Evolutionary conservation across 345 rosid genomes (phyloP), one percentile per base, ranked within the genome.

Genomic region (Gossypium stocksii): DNA sequence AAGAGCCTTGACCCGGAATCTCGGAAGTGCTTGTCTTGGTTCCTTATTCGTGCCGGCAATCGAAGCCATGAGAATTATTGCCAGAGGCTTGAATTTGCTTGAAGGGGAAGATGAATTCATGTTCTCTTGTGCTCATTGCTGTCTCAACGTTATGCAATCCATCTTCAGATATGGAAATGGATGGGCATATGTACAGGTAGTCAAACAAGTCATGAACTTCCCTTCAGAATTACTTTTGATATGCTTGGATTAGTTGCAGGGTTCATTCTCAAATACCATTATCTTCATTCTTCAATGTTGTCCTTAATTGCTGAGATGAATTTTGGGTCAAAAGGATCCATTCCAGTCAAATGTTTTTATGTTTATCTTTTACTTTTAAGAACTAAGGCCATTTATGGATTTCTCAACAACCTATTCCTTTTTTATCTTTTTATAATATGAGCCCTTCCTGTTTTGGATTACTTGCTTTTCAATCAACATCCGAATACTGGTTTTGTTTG

Each of bases 141-240:
- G 99, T 72, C 99, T 96, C 48, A 76, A 67, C 44, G 86, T 93
- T 70, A 90, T 96, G 97, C 80, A 90, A 19, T 78, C 83, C 58
- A 85, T 96, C 77, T 96, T 96, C 85, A 83, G 84, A 82, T 79
- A 77, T 13, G 99, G 99, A 74, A 96, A 96, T 80, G 87, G 98
- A 65, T 93, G 99, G 99, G 98, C 99, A 75, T 96, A 84, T 85
- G 99, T 96, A 67, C 99, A 96, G 99, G 99, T 95, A 81, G 49
- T 49, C 12, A 3, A 53, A 52, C 25, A 51, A 70, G 27, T 41
- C 17, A 65, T 11, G 23, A 61, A 41, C 19, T 23, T 22, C 38
- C 38, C 29, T 23, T 22, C 29, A 2, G 10, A 19, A 56, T 56
- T 54, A 54, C 59, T n/a, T 63, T 27, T 2, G 41, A 14, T 14